Base-by-base conservation (phyloP, 495 filamentous ascomycete species). In the Xylaria nigripes region DNA sequence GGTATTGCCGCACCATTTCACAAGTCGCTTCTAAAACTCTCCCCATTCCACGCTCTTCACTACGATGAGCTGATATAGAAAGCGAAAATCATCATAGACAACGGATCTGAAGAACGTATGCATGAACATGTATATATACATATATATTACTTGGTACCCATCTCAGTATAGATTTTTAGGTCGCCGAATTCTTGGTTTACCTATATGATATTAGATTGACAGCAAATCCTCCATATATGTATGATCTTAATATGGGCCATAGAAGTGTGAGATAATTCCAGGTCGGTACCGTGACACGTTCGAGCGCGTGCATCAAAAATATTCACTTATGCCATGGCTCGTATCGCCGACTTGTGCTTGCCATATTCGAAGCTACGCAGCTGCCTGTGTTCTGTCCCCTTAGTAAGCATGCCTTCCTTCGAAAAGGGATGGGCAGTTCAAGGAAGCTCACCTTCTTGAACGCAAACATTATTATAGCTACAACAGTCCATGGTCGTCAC, bases 111-210 rank as follows among this genome's bases (percentile, higher is more conserved):
- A 36, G 10, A 8, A 40, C 36, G 15, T 40, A 40, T 16, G 27
- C 9, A 29, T 29, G 27, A 4, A 29, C 27, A 40, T 40, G 18
- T n/a, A n/a, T 40, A 16, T 7, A 40, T 19, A 4, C 19, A 34
- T 47, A 46, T 45, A 54, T 54, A 44, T 24, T 13, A 21, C 6
- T 18, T 43, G 23, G 29, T 51, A 51, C 48, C 48, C 48, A 51
- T 18, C 48, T 51, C 38, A 23, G 21, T 51, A 13, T 43, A 43
- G 24, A 43, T 38, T 15, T 24, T 19, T 29, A 51, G 46, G 23
- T 36, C 12, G 16, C 10, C 18, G 23, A 16, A 36, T 16, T 21
- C 29, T 29, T 29, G 24, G 24, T 46, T 29, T 45, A 22, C 42
- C 40, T 19, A 8, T 19, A 43, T 43, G 27, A 30, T 30, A n/a